A percentile compares a stretch with the other conserved stretches of the same genome.
These are phyloP conservation scores for Ophiognomonia clavigignenti-juglandacearum DNA, from an alignment of 2,329 filamentous ascomycete genomes.

Conservation along the genomic window DNA sequence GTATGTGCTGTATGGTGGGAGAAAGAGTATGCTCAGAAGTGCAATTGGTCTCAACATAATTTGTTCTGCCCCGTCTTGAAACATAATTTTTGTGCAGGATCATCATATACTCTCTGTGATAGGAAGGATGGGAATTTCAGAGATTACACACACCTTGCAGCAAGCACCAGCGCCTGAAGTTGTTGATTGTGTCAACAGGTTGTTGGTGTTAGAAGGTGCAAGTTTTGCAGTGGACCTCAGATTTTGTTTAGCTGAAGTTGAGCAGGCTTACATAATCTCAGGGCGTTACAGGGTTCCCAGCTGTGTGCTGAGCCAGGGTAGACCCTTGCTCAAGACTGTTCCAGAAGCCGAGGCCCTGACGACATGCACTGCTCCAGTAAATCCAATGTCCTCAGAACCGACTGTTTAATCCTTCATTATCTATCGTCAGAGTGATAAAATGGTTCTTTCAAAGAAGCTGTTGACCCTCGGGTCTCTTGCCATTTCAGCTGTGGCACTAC, in stretches of 20 bases:
- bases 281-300: no score
- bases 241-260: no score
- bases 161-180: no score
- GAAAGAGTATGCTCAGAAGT: conserved; percentile 8
- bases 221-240: no score
- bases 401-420: no score
- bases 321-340: neutral
- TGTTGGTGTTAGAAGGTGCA: no score
- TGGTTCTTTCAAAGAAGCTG: conserved; percentile 24
- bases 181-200: no score
- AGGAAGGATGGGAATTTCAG: neutral
- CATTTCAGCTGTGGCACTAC: conserved; percentile 28
- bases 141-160: neutral
- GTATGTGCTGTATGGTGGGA: neutral
- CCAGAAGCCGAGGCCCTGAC: neutral
- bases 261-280: no score
- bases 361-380: neutral
- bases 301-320: no score
- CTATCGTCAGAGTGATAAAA: no score
- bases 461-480: conserved; percentile 28
- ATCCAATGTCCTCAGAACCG: neutral
- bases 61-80: conserved; percentile 31
- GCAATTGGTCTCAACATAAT: conserved; percentile 15
- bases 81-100: conserved; percentile 26
- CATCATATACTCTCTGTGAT: conserved; percentile 16